Evolutionary conservation across 805 yeast genomes (phyloP).

Genomic region (Barnettozyma sucrosica): DNA sequence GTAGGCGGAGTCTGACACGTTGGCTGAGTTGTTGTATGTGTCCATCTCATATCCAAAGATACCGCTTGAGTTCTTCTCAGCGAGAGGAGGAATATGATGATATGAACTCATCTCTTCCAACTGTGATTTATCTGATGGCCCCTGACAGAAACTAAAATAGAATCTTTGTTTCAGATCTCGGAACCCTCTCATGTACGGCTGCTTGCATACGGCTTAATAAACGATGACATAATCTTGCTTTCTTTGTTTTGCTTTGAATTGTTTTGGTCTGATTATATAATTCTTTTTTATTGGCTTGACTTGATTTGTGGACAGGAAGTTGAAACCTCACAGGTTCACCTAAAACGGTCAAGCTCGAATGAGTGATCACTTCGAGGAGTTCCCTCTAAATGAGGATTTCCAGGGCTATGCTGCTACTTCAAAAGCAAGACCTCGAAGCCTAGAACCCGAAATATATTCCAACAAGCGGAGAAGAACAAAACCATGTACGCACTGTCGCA

Average conservation of each 20-base stretch:
- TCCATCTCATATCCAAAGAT: background rate
- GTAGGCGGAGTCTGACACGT: background rate
- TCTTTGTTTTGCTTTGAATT: too few species aligned
- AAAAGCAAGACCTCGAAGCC: background rate
- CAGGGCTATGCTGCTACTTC: constrained; percentile 10
- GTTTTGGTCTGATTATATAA: too few species aligned
- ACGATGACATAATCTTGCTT: background rate
- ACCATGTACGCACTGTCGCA: constrained; percentile 35
- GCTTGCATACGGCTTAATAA: background rate
- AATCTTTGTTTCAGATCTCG: background rate
- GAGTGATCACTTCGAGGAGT: constrained; percentile 10
- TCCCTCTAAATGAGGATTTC: constrained; percentile 12
- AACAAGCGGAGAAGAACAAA: constrained; percentile 24
- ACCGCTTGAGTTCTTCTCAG: background rate
- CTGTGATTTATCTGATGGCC: background rate
- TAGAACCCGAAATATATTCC: background rate
- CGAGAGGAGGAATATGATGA: background rate
- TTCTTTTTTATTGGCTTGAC: too few species aligned
- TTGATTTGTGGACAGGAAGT: too few species aligned
- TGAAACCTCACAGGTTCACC: background rate
- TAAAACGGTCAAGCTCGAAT: background rate
- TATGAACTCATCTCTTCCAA: background rate
- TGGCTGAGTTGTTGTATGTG: background rate
- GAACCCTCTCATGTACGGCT: too few species aligned
- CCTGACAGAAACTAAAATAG: background rate